Percentiles rank a stretch among this genome's conserved stretches.
These are phyloP conservation scores for Colletotrichum sp. DNA, from an alignment of 2,329 filamentous ascomycete genomes.

Conservation along the genomic window DNA sequence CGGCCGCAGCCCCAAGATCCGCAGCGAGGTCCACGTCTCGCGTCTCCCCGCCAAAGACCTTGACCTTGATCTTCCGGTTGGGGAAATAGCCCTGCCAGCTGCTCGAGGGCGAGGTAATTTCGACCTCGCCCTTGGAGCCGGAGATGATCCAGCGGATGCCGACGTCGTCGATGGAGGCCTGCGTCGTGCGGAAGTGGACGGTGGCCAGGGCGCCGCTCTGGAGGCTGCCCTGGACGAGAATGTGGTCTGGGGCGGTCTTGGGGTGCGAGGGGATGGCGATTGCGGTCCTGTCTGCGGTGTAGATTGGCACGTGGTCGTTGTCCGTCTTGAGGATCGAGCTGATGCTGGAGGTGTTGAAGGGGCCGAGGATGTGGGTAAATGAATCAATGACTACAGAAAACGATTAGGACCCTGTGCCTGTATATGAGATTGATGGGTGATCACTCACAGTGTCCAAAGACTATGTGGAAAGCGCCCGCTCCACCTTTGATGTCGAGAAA, in stretches of 20 bases:
- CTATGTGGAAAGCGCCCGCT: slow-evolving; percentile 28
- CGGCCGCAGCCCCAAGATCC: slow-evolving; percentile 5
- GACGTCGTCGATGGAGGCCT: slow-evolving; percentile 23
- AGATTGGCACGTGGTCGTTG: slow-evolving; percentile 23
- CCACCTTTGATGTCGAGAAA: slow-evolving; percentile 26
- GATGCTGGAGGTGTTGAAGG: slow-evolving; percentile 30
- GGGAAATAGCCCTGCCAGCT: slow-evolving; percentile 23
- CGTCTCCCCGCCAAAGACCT: slow-evolving; percentile 11
- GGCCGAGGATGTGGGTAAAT: slow-evolving; percentile 35
- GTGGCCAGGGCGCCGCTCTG: slow-evolving; percentile 32
- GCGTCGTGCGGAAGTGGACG: slow-evolving; percentile 28
- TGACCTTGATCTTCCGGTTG: slow-evolving; percentile 22
- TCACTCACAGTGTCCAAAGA: slow-evolving; percentile 32
- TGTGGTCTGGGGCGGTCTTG: slow-evolving; percentile 36
- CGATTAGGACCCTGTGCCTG: not conserved
- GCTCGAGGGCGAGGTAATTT: slow-evolving; percentile 19
- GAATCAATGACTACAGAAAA: slow-evolving; percentile 32
- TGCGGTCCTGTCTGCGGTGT: slow-evolving; percentile 24
- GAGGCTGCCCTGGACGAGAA: slow-evolving; percentile 36
- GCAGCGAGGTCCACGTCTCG: not conserved
- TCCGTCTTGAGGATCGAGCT: slow-evolving; percentile 30
- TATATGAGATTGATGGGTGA: not conserved
- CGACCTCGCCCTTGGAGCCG: slow-evolving; percentile 39
- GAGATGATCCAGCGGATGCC: slow-evolving; percentile 38
- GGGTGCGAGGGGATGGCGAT: slow-evolving; percentile 24